These are phyloP conservation scores for Wickerhamiella nectarea DNA, from an alignment of 805 yeast genomes.

Conservation along the genomic window DNA sequence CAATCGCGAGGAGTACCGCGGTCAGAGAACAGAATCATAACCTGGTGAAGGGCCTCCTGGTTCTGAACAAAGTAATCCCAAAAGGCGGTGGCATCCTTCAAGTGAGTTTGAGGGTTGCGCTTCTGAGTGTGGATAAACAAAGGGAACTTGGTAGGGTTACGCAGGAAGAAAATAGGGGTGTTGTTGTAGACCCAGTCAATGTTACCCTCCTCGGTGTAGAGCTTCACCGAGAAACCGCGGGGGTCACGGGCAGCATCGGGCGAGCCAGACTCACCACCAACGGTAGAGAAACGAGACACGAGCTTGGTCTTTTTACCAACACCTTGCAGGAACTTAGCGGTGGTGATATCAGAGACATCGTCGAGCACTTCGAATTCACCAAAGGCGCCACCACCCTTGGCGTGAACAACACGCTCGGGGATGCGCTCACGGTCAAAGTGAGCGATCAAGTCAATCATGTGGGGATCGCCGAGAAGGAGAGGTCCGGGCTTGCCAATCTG, in stretches of 20 bases:
- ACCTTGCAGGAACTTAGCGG: constrained; percentile 41
- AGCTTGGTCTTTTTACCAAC: constrained; percentile 71
- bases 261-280: constrained; percentile 56
- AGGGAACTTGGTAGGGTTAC: constrained; percentile 54
- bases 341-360: constrained; percentile 38
- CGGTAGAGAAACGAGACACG: constrained; percentile 47
- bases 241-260: constrained; percentile 59
- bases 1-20: constrained; percentile 45
- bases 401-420: constrained; percentile 57
- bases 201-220: constrained; percentile 55
- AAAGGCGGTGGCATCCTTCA: constrained; percentile 40
- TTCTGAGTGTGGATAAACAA: constrained; percentile 56
- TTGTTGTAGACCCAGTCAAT: constrained; percentile 63
- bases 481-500: constrained; percentile 45
- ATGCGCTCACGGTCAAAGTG: constrained; percentile 53
- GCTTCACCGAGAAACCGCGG: constrained; percentile 52
- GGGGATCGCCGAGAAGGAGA: constrained; percentile 43
- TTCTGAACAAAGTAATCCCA: constrained; percentile 48
- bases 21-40: constrained; percentile 43
- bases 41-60: constrained; percentile 45
- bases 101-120: constrained; percentile 50
- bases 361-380: constrained; percentile 48
- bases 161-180: constrained; percentile 52
- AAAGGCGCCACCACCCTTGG: constrained; percentile 52
- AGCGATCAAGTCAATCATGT: constrained; percentile 41